Percentiles rank a stretch among this genome's conserved stretches.
Conservation (phyloP, 1,284 basidiomycete species). For the Austroboletus sp. region DNA sequence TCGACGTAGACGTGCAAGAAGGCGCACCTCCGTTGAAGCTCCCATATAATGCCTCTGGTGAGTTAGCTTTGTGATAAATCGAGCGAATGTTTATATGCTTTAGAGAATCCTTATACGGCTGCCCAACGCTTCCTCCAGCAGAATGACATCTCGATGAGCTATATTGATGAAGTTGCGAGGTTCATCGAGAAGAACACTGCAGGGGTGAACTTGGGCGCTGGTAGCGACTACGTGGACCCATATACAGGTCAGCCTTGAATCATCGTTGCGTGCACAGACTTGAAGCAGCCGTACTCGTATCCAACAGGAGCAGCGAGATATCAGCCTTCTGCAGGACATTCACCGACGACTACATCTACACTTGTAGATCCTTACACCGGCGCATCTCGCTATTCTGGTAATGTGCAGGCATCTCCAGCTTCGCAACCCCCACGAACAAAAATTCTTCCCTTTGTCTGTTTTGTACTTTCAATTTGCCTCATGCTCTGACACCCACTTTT, state of each 20-base stretch:
- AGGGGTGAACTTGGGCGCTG: constrained; percentile 62
- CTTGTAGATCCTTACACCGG: constrained; percentile 41
- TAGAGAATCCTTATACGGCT: constrained; percentile 88
- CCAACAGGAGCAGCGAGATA: constrained; percentile 34
- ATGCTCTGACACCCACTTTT: constrained; percentile 3
- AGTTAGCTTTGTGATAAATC: constrained; percentile 19
- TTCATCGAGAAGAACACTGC: constrained; percentile 92
- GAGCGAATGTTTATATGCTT: constrained; percentile 1
- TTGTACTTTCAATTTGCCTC: neutral
- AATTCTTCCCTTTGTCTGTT: constrained; percentile 57
- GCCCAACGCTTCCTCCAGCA: constrained; percentile 83
- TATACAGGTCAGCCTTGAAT: constrained; percentile 64
- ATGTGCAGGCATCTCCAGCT: constrained; percentile 21
- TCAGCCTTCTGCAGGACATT: constrained; percentile 11
- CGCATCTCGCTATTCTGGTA: constrained; percentile 34
- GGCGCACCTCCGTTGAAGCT: constrained; percentile 90
- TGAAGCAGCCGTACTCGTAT: neutral
- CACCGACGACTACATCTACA: constrained; percentile 18
- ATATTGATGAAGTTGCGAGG: constrained; percentile 85
- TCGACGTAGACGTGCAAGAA: constrained; percentile 94
- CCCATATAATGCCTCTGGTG: constrained; percentile 85
- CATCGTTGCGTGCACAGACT: constrained; percentile 17
- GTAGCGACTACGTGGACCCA: constrained; percentile 74
- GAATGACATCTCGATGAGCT: constrained; percentile 78
- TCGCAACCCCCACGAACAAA: constrained; percentile 31